phyloP scores from a whole-genome alignment of 768 basidiomycete species.

The Pisolithus marmoratus region DNA sequence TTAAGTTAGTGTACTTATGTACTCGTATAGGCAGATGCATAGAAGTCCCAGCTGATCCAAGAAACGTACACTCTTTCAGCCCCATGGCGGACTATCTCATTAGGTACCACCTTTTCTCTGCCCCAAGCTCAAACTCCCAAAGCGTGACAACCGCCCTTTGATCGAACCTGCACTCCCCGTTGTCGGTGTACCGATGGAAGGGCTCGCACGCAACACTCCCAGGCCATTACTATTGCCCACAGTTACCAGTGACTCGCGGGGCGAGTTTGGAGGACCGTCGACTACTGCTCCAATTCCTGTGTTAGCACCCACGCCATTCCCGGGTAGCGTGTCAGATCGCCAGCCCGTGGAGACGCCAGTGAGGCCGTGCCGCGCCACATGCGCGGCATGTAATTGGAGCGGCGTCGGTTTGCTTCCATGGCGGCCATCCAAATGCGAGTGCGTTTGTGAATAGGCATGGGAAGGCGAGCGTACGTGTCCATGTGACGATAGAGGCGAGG shows the following conservation, averaged over 20 bases:
- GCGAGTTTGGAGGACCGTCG: constrained; percentile 34
- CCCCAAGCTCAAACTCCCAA: constrained; percentile 63
- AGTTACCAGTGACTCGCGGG: constrained; percentile 71
- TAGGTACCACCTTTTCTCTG: not conserved
- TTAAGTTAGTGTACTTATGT: not conserved
- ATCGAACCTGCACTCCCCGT: constrained; percentile 62
- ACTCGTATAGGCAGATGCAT: not conserved
- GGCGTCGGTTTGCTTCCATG: constrained; percentile 56
- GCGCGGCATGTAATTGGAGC: constrained; percentile 73
- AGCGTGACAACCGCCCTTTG: constrained; percentile 68
- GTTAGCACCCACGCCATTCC: constrained; percentile 29
- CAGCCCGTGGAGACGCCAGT: constrained; percentile 77
- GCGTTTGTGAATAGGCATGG: not conserved
- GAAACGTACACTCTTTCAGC: too few species aligned
- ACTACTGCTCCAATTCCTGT: constrained; percentile 25
- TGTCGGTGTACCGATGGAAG: constrained; percentile 57
- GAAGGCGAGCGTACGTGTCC: not conserved
- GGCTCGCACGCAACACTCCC: constrained; percentile 28
- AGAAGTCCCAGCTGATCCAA: not conserved
- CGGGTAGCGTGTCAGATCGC: constrained; percentile 38
- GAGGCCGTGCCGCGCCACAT: constrained; percentile 78
- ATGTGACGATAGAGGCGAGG: constrained; percentile 27
- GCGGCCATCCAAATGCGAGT: constrained; percentile 4
- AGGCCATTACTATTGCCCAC: constrained; percentile 39
- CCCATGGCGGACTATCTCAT: too few species aligned